These are phyloP conservation scores for Marvania coccoides DNA, from an alignment of 139 green algal genomes.

Conservation along the genomic window DNA sequence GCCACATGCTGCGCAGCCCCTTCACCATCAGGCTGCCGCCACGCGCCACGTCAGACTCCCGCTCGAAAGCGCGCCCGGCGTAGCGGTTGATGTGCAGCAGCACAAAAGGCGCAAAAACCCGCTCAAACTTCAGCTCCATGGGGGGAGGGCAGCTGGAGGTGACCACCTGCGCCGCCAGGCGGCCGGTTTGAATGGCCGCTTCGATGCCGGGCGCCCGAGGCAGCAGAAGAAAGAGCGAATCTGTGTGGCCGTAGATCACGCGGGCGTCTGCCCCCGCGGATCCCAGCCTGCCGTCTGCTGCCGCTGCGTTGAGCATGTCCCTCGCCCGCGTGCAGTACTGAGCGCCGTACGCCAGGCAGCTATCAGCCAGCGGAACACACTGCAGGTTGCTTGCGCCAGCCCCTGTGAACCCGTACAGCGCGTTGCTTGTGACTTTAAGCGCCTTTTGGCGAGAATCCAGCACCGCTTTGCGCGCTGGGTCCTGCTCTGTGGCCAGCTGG, in stretches of 20 bases:
- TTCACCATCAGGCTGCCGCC: constrained; percentile 50
- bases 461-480: constrained; percentile 29
- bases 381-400: constrained; percentile 60
- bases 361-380: constrained; percentile 66
- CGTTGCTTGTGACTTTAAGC: constrained; percentile 80
- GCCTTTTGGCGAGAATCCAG: constrained; percentile 74
- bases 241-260: constrained; percentile 74
- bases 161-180: constrained; percentile 24
- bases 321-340: constrained; percentile 36
- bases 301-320: constrained; percentile 21
- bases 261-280: constrained; percentile 5
- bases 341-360: constrained; percentile 64
- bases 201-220: constrained; percentile 14
- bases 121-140: constrained; percentile 68
- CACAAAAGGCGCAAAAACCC: constrained; percentile 53
- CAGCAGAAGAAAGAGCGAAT: constrained; percentile 59
- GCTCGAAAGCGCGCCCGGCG: constrained; percentile 52
- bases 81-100: constrained; percentile 80
- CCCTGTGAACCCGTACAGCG: constrained; percentile 76
- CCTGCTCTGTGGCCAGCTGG: constrained; percentile 19
- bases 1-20: constrained; percentile 58
- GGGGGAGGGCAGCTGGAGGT: constrained; percentile 34
- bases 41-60: constrained; percentile 22
- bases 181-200: constrained; percentile 16
- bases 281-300: constrained; percentile 13